A percentile compares a stretch with the other conserved stretches of the same genome.
phyloP scores from a whole-genome alignment of 23 red algal genomes.

The Gracilaria domingensis region DNA sequence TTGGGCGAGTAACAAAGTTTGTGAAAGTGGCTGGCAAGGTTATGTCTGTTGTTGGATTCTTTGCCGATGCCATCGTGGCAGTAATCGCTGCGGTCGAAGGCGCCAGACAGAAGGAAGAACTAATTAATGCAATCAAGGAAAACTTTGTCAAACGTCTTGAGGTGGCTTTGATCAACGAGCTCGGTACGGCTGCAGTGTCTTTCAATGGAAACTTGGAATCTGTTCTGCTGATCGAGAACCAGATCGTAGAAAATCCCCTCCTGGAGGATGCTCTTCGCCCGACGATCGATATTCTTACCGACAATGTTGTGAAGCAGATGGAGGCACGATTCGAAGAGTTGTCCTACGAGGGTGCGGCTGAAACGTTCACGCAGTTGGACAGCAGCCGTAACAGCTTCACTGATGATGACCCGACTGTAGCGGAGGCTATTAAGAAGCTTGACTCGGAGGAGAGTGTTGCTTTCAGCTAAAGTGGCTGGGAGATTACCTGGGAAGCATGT shows the following conservation, averaged over 20 bases:
- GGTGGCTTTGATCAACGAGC: constrained; percentile 15
- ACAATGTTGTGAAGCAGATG: background rate
- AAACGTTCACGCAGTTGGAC: constrained; percentile 18
- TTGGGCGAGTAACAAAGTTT: background rate
- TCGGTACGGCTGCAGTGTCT: background rate
- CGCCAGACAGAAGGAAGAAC: background rate
- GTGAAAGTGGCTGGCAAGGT: background rate
- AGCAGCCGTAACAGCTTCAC: background rate
- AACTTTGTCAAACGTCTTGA: constrained; percentile 3
- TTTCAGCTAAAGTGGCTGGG: background rate
- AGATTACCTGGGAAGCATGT: too few relatives aligned
- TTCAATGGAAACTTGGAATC: constrained; percentile 24
- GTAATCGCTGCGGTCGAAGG: background rate
- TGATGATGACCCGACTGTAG: background rate
- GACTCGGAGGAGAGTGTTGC: background rate
- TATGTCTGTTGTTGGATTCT: constrained; percentile 8
- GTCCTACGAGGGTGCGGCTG: background rate
- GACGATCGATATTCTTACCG: background rate
- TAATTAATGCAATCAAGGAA: background rate
- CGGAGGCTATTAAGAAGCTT: background rate
- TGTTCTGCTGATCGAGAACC: background rate
- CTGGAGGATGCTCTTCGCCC: constrained; percentile 4
- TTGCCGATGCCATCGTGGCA: constrained; percentile 11
- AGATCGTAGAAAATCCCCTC: background rate
- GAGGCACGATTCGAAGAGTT: background rate